These are phyloP conservation scores for Ligustrum vulgare DNA, from an alignment of 257 asterid genomes.

Conservation along the genomic window DNA sequence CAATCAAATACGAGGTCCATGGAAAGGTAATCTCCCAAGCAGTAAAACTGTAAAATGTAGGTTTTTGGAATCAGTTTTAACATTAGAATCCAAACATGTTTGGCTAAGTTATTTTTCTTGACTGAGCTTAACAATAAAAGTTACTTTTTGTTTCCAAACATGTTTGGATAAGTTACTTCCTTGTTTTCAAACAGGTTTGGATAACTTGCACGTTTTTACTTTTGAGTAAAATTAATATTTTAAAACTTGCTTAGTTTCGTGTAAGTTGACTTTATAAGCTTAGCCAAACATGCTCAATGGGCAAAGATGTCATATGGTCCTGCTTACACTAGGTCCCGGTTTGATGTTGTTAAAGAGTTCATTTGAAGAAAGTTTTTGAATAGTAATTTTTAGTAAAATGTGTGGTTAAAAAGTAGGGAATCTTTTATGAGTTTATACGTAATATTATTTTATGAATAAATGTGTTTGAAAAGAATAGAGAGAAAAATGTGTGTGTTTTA, in stretches of 20 bases:
- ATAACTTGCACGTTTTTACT: too few relatives aligned
- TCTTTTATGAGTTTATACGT: too few relatives aligned
- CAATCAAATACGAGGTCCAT: constrained; percentile 80
- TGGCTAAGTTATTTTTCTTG: neutral
- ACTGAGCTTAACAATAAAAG: neutral
- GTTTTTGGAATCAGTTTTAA: neutral
- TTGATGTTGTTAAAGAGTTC: too few relatives aligned
- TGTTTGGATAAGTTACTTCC: neutral
- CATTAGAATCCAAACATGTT: neutral
- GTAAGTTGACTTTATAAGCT: too few relatives aligned
- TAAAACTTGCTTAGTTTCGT: too few relatives aligned
- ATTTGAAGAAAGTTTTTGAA: too few relatives aligned
- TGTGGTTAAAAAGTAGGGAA: too few relatives aligned
- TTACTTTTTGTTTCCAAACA: constrained; percentile 1
- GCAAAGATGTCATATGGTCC: neutral
- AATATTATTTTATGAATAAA: too few relatives aligned
- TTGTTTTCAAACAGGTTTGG: neutral
- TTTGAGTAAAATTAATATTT: too few relatives aligned
- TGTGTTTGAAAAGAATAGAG: too few relatives aligned
- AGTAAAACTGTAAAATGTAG: neutral
- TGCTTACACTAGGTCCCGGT: neutral
- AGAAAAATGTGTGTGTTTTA: too few relatives aligned
- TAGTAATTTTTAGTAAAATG: too few relatives aligned
- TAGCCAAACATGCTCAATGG: neutral
- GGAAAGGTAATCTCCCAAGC: constrained; percentile 67